Base-by-base conservation (phyloP, 2,329 filamentous ascomycete genomes). In the Diaporthe nobilis region DNA sequence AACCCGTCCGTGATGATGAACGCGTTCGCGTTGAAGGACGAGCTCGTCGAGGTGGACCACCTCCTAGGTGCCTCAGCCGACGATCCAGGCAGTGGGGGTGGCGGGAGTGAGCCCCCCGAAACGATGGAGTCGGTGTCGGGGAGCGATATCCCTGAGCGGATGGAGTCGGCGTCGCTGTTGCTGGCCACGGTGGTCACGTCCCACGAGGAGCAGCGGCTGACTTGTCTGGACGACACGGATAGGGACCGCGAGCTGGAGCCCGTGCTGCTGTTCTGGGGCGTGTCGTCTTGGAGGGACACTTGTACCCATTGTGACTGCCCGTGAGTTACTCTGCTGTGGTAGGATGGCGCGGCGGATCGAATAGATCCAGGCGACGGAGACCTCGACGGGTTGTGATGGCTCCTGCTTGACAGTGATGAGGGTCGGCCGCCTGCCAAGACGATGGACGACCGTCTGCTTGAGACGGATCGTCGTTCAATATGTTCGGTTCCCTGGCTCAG, bases 1-100 rank as follows among this genome's bases (percentile, higher is more conserved):
- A 75, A 76, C 28, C 76, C 76, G 17, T 77, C 75, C 31, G 76
- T 72, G 17, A 77, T 72, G 6, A 77, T 4, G 42, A 75, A 75
- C 4, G 72, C 71, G 12, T 71, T 58, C 8, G 76, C 76, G 22
- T 77, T 65, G 28, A 55, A 76, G 6, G 76, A 77, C 53, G 76
- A 77, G 65, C 67, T 74, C 20, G 76, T 77, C 57, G 76, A 77
- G n/a, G 72, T 76, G n/a, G 76, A 77, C 74, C 76, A 76, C 39
- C 76, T 65, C 53, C 76, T 72, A 17, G 70, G 61, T 9, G 57
- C 9, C 15, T 28, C 15, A 3, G 47, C 15, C 9, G 67, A 34
- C 13, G 75, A 39, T 4, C 67, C 73, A 12, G 73, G 44, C 20
- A 71, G 37, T 17, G 72, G 72, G 4, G 63, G 57, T 9, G 65